phyloP scores from a whole-genome alignment of 495 filamentous ascomycete genomes.

The Margaritispora aquatica region DNA sequence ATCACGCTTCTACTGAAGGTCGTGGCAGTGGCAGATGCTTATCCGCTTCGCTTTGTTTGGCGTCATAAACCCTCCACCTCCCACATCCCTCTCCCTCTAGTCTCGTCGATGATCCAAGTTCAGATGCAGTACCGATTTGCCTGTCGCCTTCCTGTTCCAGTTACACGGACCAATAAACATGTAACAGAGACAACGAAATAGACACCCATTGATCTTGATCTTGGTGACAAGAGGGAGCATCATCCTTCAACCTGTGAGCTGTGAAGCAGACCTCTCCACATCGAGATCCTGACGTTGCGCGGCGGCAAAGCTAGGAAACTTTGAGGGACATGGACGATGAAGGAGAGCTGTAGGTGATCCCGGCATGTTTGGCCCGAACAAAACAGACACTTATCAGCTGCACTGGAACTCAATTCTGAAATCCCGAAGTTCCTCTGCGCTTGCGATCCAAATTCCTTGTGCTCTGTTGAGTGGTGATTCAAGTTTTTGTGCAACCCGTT shows the following conservation, averaged over 20 bases:
- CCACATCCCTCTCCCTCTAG: background rate
- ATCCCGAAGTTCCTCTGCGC: background rate
- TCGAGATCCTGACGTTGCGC: background rate
- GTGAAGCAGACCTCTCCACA: background rate
- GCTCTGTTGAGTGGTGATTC: background rate
- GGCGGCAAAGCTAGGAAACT: background rate
- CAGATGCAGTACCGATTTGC: slow-evolving; percentile 4
- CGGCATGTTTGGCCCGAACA: background rate
- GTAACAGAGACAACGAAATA: slow-evolving; percentile 6
- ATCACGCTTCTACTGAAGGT: slow-evolving; percentile 20
- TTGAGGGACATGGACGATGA: background rate
- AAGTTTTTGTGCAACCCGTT: too few species aligned
- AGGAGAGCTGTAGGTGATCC: background rate
- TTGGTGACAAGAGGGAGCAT: too few species aligned
- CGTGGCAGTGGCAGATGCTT: slow-evolving; percentile 18
- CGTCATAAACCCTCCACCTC: slow-evolving; percentile 18
- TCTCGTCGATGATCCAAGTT: slow-evolving; percentile 12
- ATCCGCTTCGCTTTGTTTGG: slow-evolving; percentile 13
- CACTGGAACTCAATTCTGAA: background rate
- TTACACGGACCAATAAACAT: slow-evolving; percentile 17
- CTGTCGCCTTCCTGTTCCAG: background rate
- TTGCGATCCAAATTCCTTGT: background rate
- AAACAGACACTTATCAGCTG: background rate
- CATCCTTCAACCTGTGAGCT: background rate
- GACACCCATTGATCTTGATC: background rate